Percentiles rank a stretch among this genome's conserved stretches.
Evolutionary conservation across 805 yeast species (phyloP).

Genomic region (Ogataea methanolica): DNA sequence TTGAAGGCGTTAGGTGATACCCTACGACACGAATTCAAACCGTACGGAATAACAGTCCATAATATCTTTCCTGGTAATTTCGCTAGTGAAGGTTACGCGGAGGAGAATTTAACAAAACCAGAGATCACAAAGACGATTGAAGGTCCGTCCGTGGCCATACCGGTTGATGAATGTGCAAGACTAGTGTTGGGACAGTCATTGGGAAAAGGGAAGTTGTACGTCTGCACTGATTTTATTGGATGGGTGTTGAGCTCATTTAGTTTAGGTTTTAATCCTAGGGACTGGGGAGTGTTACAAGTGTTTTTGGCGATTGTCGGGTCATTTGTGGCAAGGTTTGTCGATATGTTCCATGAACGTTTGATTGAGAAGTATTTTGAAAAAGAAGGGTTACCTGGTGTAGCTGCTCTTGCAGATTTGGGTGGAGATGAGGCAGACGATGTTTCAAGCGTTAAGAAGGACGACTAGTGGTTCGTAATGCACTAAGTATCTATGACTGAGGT

Average conservation of each 20-base stretch:
- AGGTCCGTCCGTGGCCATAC: slow-evolving; percentile 72
- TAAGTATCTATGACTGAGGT: background rate
- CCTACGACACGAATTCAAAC: slow-evolving; percentile 74
- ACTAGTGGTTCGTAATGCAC: background rate
- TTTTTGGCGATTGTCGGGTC: slow-evolving; percentile 44
- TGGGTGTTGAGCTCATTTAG: slow-evolving; percentile 69
- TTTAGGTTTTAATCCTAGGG: slow-evolving; percentile 68
- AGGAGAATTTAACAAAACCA: slow-evolving; percentile 84
- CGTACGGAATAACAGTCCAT: slow-evolving; percentile 63
- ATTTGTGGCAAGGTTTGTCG: slow-evolving; percentile 57
- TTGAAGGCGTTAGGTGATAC: slow-evolving; percentile 68
- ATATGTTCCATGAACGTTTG: slow-evolving; percentile 45
- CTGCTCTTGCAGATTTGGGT: background rate
- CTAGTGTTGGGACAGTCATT: slow-evolving; percentile 48
- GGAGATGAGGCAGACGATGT: background rate
- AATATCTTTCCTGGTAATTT: slow-evolving; percentile 88
- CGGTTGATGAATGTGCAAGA: slow-evolving; percentile 62
- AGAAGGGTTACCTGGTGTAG: slow-evolving; percentile 12
- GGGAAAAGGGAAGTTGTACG: slow-evolving; percentile 60
- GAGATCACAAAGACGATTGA: slow-evolving; percentile 76
- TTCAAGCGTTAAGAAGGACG: background rate
- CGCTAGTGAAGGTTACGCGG: slow-evolving; percentile 77
- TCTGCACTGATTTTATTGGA: slow-evolving; percentile 81
- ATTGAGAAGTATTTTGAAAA: slow-evolving; percentile 45
- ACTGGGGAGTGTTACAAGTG: slow-evolving; percentile 48